These are phyloP conservation scores for Posidonia oceanica DNA, from an alignment of 116 monocot genomes.

Conservation along the genomic window DNA sequence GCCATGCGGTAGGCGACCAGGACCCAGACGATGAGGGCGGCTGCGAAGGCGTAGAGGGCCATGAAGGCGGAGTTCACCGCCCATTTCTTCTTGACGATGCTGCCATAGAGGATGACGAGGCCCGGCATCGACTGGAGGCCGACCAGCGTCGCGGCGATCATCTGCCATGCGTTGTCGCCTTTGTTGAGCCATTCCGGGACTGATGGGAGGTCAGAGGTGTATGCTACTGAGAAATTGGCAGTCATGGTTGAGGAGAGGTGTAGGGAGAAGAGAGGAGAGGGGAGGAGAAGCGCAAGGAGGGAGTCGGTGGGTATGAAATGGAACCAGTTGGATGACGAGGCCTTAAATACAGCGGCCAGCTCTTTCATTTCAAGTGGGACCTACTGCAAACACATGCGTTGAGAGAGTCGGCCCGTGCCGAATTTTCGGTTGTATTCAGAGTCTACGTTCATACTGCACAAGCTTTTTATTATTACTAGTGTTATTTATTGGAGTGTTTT, in stretches of 20 bases:
- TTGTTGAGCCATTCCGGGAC: slow-evolving; percentile 15
- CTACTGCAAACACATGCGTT: too few species aligned
- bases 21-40: slow-evolving; percentile 16
- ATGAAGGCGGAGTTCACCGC: slow-evolving; percentile 30
- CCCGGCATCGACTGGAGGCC: slow-evolving; percentile 15
- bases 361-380: too few species aligned
- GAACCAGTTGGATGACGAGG: too few species aligned
- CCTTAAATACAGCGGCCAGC: too few species aligned
- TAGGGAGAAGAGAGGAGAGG: neutral
- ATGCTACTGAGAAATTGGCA: neutral
- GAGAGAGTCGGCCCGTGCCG: too few species aligned
- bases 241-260: neutral
- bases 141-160: slow-evolving; percentile 13
- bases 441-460: too few species aligned
- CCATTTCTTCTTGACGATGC: slow-evolving; percentile 34
- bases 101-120: slow-evolving; percentile 26
- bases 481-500: too few species aligned
- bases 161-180: slow-evolving; percentile 24
- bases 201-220: neutral
- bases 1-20: slow-evolving; percentile 18
- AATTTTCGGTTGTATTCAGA: too few species aligned
- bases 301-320: neutral
- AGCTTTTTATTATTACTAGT: too few species aligned
- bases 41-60: slow-evolving; percentile 21
- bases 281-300: neutral